These are phyloP conservation scores for Chlorophyllum brunneum DNA, from an alignment of 768 basidiomycete genomes.

Conservation along the genomic window DNA sequence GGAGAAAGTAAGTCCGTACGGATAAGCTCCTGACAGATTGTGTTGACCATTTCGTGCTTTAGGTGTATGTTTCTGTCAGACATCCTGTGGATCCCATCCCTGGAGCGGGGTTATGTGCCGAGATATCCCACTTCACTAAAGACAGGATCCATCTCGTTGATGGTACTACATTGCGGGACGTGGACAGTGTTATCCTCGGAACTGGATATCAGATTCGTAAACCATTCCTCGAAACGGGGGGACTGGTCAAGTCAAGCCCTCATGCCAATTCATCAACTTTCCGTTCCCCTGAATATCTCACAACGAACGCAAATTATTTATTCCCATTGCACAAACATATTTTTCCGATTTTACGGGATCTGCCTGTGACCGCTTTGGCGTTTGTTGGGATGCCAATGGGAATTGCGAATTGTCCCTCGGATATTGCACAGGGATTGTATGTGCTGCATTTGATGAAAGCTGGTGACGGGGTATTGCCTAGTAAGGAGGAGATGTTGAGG, in stretches of 20 bases:
- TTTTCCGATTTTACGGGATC: constrained; percentile 42
- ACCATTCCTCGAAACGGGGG: constrained; percentile 38
- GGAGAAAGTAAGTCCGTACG: constrained; percentile 31
- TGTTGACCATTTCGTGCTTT: neutral
- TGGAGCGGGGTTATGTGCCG: constrained; percentile 30
- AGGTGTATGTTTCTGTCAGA: constrained; percentile 32
- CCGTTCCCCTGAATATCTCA: constrained; percentile 17
- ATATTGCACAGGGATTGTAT: constrained; percentile 48
- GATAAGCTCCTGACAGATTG: neutral
- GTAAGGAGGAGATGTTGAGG: constrained; percentile 33
- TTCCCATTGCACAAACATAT: constrained; percentile 53
- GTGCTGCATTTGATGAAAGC: constrained; percentile 26
- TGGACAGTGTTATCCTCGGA: constrained; percentile 46
- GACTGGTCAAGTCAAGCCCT: constrained; percentile 26
- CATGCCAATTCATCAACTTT: constrained; percentile 22
- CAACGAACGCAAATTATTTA: constrained; percentile 31
- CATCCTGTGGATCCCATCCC: constrained; percentile 18
- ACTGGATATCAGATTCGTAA: constrained; percentile 54
- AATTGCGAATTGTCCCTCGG: constrained; percentile 45
- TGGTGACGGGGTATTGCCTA: constrained; percentile 34
- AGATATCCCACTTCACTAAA: constrained; percentile 45
- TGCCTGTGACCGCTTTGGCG: constrained; percentile 48
- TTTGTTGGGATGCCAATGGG: constrained; percentile 51
- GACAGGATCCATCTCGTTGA: constrained; percentile 44
- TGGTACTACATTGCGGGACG: constrained; percentile 32